Conservation (phyloP, 352 stramenopile species). For the Globisporangium cederbergense region DNA sequence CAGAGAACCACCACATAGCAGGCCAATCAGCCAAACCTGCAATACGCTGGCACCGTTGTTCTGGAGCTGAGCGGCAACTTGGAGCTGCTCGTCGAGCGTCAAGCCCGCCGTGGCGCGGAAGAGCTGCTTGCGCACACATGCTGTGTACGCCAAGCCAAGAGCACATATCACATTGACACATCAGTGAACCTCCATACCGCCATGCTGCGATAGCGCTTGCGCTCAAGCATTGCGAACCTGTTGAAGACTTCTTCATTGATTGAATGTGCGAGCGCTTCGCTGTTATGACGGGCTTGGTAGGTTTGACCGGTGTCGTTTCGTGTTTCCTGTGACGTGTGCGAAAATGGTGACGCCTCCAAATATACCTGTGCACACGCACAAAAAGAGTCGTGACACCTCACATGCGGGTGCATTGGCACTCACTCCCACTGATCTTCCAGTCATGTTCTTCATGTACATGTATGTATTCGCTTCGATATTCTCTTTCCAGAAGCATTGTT, state of each 20-base stretch:
- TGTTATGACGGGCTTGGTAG: not conserved
- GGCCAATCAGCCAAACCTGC: constrained; percentile 26
- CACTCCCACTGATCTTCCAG: too few relatives aligned
- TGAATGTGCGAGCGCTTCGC: not conserved
- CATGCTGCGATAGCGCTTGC: not conserved
- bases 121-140: constrained; percentile 40
- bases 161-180: not conserved
- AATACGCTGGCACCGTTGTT: constrained; percentile 46
- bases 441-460: too few relatives aligned
- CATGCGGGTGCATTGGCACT: too few relatives aligned
- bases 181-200: not conserved
- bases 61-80: constrained; percentile 50
- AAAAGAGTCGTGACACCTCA: too few relatives aligned
- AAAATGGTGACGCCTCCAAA: not conserved
- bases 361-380: not conserved
- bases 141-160: not conserved
- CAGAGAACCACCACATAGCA: too few relatives aligned
- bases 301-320: constrained; percentile 7
- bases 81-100: constrained; percentile 59
- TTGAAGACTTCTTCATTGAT: constrained; percentile 7
- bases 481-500: not conserved
- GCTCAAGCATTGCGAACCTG: not conserved
- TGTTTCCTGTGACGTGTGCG: not conserved
- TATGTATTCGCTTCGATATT: not conserved
- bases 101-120: constrained; percentile 67